Evolutionary conservation across 768 basidiomycete genomes (phyloP), one percentile per base, ranked within the genome.

Genomic region (Tricholoma hemisulphureum): DNA sequence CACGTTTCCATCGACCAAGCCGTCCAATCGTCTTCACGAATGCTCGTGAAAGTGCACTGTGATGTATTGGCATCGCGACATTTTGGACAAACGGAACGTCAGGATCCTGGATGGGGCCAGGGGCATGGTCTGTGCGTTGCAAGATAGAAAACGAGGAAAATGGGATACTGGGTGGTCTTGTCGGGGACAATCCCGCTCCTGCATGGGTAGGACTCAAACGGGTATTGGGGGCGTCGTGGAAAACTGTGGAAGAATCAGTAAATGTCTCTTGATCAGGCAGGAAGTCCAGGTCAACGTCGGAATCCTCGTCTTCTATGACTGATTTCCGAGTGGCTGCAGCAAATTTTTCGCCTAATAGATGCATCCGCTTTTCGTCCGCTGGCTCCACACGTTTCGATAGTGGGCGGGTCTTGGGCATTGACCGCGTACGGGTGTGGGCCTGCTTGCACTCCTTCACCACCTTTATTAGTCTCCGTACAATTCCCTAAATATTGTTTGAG

Each of bases 21-120:
- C 89, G 82, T 4, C 93, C 91, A 26, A 94, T 86, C 2, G 93
- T 93, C 71, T 85, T 88, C 53, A 90, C 86, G 48, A 95, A 82
- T 10, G 82, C 89, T 1, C 91, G 82, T 0, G 89, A 91, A 14
- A 94, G 75, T 0, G 86, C 77, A 63, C 79, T 84, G 53, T 88
- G 84, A 24, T 83, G 83, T 35, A 78, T 75, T 1, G 85, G 81
- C 11, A 85, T 72, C 6, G 79, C 65, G 6, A 81, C 69, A 9
- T 77, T 76, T 43, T 79, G 74, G 4, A 74, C 67, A 43, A 77
- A 69, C 4, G 75, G 66, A 18, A 68, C 29, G 11, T 72, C 73
- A 20, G 59, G 29, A 32, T 68, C 69, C 16, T 67, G 29, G 18
- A 61, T 61, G 20, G 72, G 65, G 16, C 67, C 70, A 16, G 75